These are phyloP conservation scores for Phlegmacium glaucopus DNA, from an alignment of 768 basidiomycete genomes.

Conservation along the genomic window DNA sequence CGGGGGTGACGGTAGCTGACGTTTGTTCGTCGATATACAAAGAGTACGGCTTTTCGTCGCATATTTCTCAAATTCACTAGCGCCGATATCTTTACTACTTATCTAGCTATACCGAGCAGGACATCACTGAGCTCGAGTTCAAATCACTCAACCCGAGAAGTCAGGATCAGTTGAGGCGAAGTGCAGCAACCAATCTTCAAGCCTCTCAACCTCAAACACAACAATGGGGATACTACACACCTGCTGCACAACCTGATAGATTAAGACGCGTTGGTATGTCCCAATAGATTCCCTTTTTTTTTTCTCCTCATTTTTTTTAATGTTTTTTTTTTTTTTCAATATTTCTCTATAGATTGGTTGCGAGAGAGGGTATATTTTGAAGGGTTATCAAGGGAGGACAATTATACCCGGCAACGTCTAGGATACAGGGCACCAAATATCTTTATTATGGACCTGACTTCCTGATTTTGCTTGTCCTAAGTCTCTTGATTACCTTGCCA, in stretches of 20 bases:
- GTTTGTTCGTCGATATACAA: conserved; percentile 68
- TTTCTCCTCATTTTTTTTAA: not conserved
- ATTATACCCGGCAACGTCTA: conserved; percentile 54
- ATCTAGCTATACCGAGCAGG: conserved; percentile 63
- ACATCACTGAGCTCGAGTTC: conserved; percentile 66
- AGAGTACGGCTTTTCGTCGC: conserved; percentile 55
- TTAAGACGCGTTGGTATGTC: conserved; percentile 57
- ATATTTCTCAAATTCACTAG: too few species aligned
- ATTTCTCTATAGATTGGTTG: conserved; percentile 63
- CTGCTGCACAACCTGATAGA: conserved; percentile 43
- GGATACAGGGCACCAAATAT: conserved; percentile 80
- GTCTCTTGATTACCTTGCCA: too few species aligned
- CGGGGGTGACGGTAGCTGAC: conserved; percentile 74
- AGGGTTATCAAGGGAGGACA: conserved; percentile 54
- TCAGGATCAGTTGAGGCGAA: conserved; percentile 71
- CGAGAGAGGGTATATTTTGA: conserved; percentile 74
- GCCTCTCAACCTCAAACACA: conserved; percentile 15
- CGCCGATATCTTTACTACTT: not conserved
- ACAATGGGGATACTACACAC: conserved; percentile 44
- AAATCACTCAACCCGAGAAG: conserved; percentile 53
- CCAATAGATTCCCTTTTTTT: not conserved
- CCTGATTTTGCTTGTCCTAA: too few species aligned
- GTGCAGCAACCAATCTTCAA: conserved; percentile 39
- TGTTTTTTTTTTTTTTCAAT: not conserved
- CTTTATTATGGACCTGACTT: conserved; percentile 63